Evolutionary conservation across 2,329 filamentous ascomycete species (phyloP), one percentile per base, ranked within the genome.

Genomic region (Hypocreales sp.): DNA sequence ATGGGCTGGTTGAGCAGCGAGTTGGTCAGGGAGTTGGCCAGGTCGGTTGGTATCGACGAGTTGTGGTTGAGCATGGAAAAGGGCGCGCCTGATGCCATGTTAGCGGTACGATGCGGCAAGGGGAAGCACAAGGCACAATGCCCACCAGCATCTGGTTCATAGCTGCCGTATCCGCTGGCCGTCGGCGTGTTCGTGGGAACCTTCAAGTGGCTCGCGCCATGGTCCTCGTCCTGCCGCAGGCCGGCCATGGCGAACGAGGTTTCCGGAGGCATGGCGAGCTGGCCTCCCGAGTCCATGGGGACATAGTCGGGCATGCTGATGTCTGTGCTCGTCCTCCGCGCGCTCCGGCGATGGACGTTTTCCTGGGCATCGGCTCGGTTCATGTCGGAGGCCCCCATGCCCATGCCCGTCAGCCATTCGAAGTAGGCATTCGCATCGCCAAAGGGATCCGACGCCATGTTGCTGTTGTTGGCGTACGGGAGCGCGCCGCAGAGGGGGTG

Each of bases 1-100:
- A 52, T 42, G 8, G 60, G 55, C 28, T 66, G 61, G 26, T 61
- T 63, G 16, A 67, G 46, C 21, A 67, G 41, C 1, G 61, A 64
- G 29, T 58, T 51, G 0, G 59, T 59, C 27, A 66, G 44, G n/a
- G 56, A 51, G 5, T 49, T 48, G 5, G 56, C 51, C 5, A 63
- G 40, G 19, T 58, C 55, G 3, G 47, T 30, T 3, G 46, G 36
- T 4, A 48, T 30, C 5, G 27, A 27, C 13, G 32, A 21, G 13
- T 31, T 29, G 17, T 42, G 26, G 7, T 34, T 25, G 15, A 40
- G 34, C 11, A 37, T 24, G 9, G 40, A 39, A 22, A 41, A 40
- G 8, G 35, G 29, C 15, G 31, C 18, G 10, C 27, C 40, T 43
- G 8, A 4, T 3, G 14, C 10, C 5, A 20, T 17, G 30, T 35